Percentiles rank a stretch among this genome's conserved stretches.
Conservation (phyloP, 116 monocot species). For the Iris pallida region DNA sequence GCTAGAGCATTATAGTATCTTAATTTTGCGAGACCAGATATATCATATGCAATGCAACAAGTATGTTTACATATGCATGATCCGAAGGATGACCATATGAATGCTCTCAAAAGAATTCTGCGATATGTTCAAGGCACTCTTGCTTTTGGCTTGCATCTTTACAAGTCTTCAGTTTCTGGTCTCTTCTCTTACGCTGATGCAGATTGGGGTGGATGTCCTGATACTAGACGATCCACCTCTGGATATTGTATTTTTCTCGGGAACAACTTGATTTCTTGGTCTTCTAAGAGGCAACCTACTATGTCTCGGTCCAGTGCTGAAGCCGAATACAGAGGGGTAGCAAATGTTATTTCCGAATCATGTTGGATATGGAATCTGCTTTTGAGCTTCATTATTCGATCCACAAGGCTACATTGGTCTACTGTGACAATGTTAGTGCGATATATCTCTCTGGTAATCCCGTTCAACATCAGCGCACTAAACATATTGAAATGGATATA, state of each 20-base stretch:
- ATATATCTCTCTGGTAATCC: background rate
- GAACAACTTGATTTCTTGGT: slow-evolving; percentile 1
- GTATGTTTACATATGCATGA: background rate
- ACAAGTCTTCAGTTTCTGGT: background rate
- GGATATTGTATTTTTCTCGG: slow-evolving; percentile 4
- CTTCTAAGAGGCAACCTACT: background rate
- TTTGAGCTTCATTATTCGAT: background rate
- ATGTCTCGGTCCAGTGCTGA: background rate
- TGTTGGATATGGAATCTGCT: background rate
- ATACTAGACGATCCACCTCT: background rate
- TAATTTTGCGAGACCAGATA: background rate
- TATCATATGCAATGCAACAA: background rate
- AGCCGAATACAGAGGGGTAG: slow-evolving; percentile 1
- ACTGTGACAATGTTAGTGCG: background rate
- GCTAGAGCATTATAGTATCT: background rate
- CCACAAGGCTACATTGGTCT: background rate
- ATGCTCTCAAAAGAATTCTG: background rate
- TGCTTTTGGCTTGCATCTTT: background rate
- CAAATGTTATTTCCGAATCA: background rate
- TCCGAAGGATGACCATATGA: background rate
- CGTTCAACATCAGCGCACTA: too few species aligned
- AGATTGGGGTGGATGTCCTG: slow-evolving; percentile 1
- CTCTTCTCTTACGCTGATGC: background rate
- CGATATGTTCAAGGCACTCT: slow-evolving; percentile 2
- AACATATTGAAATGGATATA: background rate